phyloP scores from a whole-genome alignment of 371 early-diverging fungal genomes.

The Haplosporangium sp. region DNA sequence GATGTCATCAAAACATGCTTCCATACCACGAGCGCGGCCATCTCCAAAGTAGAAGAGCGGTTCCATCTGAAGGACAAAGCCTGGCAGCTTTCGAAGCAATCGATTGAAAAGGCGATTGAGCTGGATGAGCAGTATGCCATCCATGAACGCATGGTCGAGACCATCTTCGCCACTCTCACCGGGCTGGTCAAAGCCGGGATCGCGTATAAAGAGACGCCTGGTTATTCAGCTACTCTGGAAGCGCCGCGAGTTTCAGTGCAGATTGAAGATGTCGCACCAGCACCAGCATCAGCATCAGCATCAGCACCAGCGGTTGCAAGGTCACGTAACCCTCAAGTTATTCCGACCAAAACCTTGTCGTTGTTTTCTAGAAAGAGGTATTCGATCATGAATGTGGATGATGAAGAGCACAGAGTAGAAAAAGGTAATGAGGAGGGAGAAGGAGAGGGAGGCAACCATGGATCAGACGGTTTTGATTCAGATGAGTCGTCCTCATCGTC shows the following conservation, averaged over 20 bases:
- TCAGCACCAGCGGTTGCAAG: background rate
- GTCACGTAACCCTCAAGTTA: slow-evolving; percentile 22
- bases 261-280: slow-evolving; percentile 4
- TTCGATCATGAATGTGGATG: slow-evolving; percentile 33
- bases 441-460: too few relatives aligned
- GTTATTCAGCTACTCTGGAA: slow-evolving; percentile 40
- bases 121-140: slow-evolving; percentile 69
- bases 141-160: slow-evolving; percentile 63
- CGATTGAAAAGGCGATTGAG: slow-evolving; percentile 64
- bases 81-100: slow-evolving; percentile 60
- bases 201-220: slow-evolving; percentile 69
- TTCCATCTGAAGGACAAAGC: slow-evolving; percentile 62
- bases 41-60: slow-evolving; percentile 60
- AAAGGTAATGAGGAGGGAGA: background rate
- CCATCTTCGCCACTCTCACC: slow-evolving; percentile 62
- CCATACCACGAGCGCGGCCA: slow-evolving; percentile 53
- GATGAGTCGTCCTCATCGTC: slow-evolving; percentile 25
- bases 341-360: slow-evolving; percentile 1
- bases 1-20: slow-evolving; percentile 61
- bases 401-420: slow-evolving; percentile 8
- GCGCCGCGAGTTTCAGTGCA: slow-evolving; percentile 1
- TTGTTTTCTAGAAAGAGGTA: slow-evolving; percentile 12
- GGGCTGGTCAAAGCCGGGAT: slow-evolving; percentile 69
- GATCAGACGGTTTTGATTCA: background rate
- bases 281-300: background rate